Conservation (phyloP, 1,284 basidiomycete genomes). For the Puccinia triticina region DNA sequence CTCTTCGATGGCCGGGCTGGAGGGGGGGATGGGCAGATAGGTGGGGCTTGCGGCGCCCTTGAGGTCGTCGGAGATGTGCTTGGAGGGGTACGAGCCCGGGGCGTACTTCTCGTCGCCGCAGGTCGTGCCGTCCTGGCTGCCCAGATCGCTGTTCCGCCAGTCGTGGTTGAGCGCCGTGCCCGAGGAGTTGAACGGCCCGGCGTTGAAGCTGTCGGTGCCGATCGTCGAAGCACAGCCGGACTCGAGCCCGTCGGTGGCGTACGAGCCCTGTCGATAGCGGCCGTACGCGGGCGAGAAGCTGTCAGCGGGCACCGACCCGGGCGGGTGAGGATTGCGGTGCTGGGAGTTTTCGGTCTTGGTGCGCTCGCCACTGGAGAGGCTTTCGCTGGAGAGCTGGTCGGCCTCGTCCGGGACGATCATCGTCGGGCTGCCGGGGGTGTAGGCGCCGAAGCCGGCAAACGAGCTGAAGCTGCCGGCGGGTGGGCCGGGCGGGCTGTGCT, state of each 20-base stretch:
- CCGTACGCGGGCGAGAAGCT: slow-evolving; percentile 49
- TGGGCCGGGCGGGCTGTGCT: slow-evolving; percentile 17
- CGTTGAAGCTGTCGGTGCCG: slow-evolving; percentile 55
- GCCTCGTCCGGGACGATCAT: slow-evolving; percentile 40
- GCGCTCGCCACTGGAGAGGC: slow-evolving; percentile 52
- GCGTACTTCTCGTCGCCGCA: slow-evolving; percentile 49
- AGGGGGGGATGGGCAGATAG: slow-evolving; percentile 54
- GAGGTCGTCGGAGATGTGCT: slow-evolving; percentile 56
- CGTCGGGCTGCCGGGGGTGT: slow-evolving; percentile 41
- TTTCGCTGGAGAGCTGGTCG: slow-evolving; percentile 53
- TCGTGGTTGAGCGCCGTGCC: slow-evolving; percentile 59
- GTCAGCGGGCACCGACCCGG: slow-evolving; percentile 17
- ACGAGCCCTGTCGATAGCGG: slow-evolving; percentile 58
- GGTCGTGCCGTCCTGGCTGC: slow-evolving; percentile 58
- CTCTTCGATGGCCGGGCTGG: slow-evolving; percentile 56
- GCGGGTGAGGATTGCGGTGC: slow-evolving; percentile 20
- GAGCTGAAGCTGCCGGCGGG: slow-evolving; percentile 18
- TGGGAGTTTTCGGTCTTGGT: slow-evolving; percentile 53
- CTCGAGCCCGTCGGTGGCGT: slow-evolving; percentile 57
- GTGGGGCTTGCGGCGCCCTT: slow-evolving; percentile 17
- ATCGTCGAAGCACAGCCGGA: slow-evolving; percentile 59
- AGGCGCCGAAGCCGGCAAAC: slow-evolving; percentile 38
- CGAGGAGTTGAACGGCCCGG: slow-evolving; percentile 57
- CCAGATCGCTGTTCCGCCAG: slow-evolving; percentile 58
- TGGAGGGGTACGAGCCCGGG: slow-evolving; percentile 37